phyloP scores from a whole-genome alignment of 78 protist species.

The Chrysochromulina parva region DNA sequence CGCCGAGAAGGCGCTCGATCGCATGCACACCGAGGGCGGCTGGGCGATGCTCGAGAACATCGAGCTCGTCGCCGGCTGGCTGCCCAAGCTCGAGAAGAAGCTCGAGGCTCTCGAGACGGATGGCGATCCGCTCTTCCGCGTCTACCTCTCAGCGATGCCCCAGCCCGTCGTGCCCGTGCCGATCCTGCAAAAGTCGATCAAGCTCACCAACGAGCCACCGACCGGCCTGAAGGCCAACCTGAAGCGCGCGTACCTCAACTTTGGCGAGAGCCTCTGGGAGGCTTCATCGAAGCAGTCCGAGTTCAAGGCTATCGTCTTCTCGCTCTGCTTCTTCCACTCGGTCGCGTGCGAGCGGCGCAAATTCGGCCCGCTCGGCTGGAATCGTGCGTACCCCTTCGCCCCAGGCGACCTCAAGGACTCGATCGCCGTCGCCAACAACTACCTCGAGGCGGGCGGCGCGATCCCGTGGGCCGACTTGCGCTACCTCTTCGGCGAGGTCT shows the following conservation, averaged over 20 bases:
- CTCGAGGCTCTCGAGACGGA: slow-evolving; percentile 44
- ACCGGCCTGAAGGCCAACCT: slow-evolving; percentile 81
- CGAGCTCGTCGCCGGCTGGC: slow-evolving; percentile 80
- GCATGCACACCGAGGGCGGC: slow-evolving; percentile 42
- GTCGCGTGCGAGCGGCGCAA: slow-evolving; percentile 84
- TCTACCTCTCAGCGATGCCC: slow-evolving; percentile 73
- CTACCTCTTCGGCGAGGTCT: slow-evolving; percentile 91
- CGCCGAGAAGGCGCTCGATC: slow-evolving; percentile 67
- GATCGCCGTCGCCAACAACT: slow-evolving; percentile 72
- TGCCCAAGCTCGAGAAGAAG: slow-evolving; percentile 72
- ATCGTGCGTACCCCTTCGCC: slow-evolving; percentile 83
- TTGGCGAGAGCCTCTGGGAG: slow-evolving; percentile 75
- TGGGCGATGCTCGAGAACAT: slow-evolving; percentile 87
- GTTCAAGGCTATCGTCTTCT: slow-evolving; percentile 70
- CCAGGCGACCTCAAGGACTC: slow-evolving; percentile 81
- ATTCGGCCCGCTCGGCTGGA: slow-evolving; percentile 92
- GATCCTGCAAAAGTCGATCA: slow-evolving; percentile 67
- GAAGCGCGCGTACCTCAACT: slow-evolving; percentile 65
- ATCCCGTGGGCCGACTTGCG: slow-evolving; percentile 90
- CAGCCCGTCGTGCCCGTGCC: slow-evolving; percentile 57
- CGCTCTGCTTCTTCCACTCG: slow-evolving; percentile 89
- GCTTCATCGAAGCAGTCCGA: slow-evolving; percentile 69
- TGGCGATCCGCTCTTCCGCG: slow-evolving; percentile 60
- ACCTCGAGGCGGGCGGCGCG: slow-evolving; percentile 63
- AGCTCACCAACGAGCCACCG: slow-evolving; percentile 94